Percentiles rank a stretch among this genome's conserved stretches.
phyloP scores from a whole-genome alignment of 78 protist genomes.

The Dictyostelium discoideum region DNA sequence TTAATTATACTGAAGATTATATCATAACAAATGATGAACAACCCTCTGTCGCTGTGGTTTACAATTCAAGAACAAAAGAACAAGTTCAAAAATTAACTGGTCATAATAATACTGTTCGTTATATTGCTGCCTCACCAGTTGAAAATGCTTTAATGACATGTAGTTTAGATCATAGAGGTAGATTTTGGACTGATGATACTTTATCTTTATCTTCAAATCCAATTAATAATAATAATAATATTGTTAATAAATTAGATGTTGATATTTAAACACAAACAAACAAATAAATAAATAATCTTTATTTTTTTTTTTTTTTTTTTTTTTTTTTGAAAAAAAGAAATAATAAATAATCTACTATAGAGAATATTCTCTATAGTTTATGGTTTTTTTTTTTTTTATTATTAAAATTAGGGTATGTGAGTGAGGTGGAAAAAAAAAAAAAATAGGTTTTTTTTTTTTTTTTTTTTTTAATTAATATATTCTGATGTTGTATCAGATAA shows the following conservation, averaged over 20 bases:
- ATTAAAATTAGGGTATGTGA: background rate
- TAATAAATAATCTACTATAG: background rate
- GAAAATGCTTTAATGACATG: constrained; percentile 84
- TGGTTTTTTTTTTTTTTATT: background rate
- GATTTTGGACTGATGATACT: constrained; percentile 83
- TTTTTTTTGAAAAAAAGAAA: background rate
- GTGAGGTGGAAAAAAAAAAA: background rate
- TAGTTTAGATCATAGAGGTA: constrained; percentile 74
- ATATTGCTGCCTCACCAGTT: constrained; percentile 77
- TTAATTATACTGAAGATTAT: constrained; percentile 83
- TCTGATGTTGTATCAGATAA: constrained; percentile 8
- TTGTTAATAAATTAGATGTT: background rate
- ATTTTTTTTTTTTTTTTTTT: background rate
- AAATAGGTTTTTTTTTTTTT: too few species aligned
- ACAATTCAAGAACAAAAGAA: constrained; percentile 75
- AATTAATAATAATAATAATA: background rate
- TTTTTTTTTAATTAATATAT: background rate
- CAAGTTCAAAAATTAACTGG: constrained; percentile 79
- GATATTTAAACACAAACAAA: background rate
- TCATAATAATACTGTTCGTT: constrained; percentile 72
- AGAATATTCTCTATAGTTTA: background rate
- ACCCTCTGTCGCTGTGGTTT: constrained; percentile 40
- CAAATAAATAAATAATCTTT: background rate
- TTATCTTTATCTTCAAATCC: background rate
- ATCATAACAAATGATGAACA: constrained; percentile 77